These are phyloP conservation scores for Beta vulgaris DNA, from an alignment of 148 eudicot species.

Conservation along the genomic window DNA sequence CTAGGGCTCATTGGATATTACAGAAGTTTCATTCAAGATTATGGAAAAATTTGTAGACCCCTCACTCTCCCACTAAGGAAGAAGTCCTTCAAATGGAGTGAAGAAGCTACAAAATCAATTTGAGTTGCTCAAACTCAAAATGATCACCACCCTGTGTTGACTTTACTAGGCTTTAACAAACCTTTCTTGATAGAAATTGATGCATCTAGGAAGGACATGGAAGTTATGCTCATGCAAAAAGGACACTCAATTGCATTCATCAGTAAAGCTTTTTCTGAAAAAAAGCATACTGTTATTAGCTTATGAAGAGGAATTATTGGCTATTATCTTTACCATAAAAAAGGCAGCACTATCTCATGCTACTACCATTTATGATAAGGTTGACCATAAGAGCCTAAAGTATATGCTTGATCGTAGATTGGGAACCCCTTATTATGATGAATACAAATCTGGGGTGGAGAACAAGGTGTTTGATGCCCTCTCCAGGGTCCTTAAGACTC, in stretches of 20 bases:
- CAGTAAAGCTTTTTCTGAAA: not conserved
- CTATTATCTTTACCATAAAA: not conserved
- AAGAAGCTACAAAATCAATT: not conserved
- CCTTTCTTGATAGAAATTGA: not conserved
- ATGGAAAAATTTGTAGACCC: not conserved
- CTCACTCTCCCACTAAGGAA: not conserved
- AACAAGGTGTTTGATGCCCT: not conserved
- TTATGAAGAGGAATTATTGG: not conserved
- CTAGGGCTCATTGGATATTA: not conserved
- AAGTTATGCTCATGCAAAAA: not conserved
- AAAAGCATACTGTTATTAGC: not conserved
- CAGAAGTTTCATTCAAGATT: not conserved
- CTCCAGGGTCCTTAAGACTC: not conserved
- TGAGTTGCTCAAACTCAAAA: accelerated
- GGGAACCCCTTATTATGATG: not conserved
- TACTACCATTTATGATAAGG: not conserved
- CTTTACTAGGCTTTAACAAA: not conserved
- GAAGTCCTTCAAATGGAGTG: not conserved
- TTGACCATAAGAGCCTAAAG: not conserved
- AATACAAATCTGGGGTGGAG: not conserved
- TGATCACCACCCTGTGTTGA: not conserved
- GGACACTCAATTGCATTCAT: not conserved
- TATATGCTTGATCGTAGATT: not conserved
- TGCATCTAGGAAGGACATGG: not conserved
- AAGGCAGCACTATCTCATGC: not conserved